phyloP scores from a whole-genome alignment of 768 basidiomycete genomes.

The Amanita molliuscula region DNA sequence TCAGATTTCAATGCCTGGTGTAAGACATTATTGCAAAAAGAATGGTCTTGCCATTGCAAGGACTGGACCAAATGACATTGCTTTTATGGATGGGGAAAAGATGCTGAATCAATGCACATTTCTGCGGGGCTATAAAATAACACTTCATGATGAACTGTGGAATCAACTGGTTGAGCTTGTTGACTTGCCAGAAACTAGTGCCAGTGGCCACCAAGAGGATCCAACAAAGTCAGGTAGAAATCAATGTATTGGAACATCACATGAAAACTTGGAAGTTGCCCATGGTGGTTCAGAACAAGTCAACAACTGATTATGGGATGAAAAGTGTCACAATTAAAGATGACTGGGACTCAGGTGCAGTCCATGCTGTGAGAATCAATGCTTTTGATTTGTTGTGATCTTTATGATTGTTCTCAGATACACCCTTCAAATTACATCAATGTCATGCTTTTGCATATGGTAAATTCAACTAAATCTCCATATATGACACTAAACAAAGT shows the following conservation, averaged over 20 bases:
- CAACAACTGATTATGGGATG: background rate
- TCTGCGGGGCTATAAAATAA: conserved; percentile 4
- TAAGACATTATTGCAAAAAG: conserved; percentile 1
- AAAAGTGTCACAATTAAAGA: background rate
- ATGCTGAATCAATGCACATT: conserved; percentile 7
- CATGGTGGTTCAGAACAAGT: background rate
- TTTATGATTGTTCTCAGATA: background rate
- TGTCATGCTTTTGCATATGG: background rate
- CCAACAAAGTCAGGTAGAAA: no score
- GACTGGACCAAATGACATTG: background rate
- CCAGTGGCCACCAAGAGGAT: no score
- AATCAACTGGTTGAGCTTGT: background rate
- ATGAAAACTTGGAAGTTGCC: background rate
- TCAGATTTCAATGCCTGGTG: background rate
- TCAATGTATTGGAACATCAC: background rate
- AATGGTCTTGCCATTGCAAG: background rate
- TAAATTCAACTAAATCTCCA: no score
- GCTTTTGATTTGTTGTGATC: background rate
- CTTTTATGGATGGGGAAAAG: background rate
- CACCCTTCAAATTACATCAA: background rate
- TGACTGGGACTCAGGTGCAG: background rate
- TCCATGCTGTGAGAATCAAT: background rate
- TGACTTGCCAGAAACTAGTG: background rate
- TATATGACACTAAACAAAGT: no score
- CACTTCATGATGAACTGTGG: conserved; percentile 1